Evolutionary conservation across 2,329 filamentous ascomycete species (phyloP).

Genomic region (Fusarium floridanum): DNA sequence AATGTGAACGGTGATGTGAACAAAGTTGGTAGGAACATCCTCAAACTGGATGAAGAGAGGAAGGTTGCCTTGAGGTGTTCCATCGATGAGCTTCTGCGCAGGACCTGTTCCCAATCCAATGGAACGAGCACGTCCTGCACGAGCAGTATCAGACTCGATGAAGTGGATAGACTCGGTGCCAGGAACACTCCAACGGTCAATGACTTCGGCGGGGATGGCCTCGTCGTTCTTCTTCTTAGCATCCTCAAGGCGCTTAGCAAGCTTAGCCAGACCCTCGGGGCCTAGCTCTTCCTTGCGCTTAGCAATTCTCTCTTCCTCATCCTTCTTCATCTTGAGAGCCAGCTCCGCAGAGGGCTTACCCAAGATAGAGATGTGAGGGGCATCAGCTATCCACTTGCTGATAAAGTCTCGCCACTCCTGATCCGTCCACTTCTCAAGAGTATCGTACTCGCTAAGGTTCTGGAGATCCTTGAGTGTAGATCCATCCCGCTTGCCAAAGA

Average conservation of each 20-base stretch:
- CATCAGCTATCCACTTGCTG: slow-evolving; percentile 86
- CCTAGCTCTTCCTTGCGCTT: slow-evolving; percentile 85
- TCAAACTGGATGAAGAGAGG: slow-evolving; percentile 97
- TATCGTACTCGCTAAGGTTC: slow-evolving; percentile 71
- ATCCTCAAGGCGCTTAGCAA: slow-evolving; percentile 80
- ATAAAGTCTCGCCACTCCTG: slow-evolving; percentile 86
- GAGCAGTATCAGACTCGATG: slow-evolving; percentile 87
- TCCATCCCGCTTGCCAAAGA: slow-evolving; percentile 89
- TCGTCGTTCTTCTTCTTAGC: slow-evolving; percentile 92
- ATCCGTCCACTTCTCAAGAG: slow-evolving; percentile 83
- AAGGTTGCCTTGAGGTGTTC: slow-evolving; percentile 69
- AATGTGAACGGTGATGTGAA: slow-evolving; percentile 84
- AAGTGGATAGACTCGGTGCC: slow-evolving; percentile 94
- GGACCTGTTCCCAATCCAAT: slow-evolving; percentile 76
- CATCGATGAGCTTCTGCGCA: slow-evolving; percentile 82
- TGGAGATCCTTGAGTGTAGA: slow-evolving; percentile 75
- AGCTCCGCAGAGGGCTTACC: slow-evolving; percentile 87
- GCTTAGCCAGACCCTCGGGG: slow-evolving; percentile 80
- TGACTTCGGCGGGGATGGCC: slow-evolving; percentile 84
- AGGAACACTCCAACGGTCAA: slow-evolving; percentile 86
- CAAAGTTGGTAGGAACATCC: slow-evolving; percentile 92
- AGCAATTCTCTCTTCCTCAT: slow-evolving; percentile 83
- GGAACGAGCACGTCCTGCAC: slow-evolving; percentile 81
- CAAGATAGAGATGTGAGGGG: slow-evolving; percentile 87
- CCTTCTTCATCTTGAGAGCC: slow-evolving; percentile 82